Percentiles rank a stretch among this genome's conserved stretches.
Conservation (phyloP, 805 yeast species). For the Saccharomycopsis lassenensis region DNA sequence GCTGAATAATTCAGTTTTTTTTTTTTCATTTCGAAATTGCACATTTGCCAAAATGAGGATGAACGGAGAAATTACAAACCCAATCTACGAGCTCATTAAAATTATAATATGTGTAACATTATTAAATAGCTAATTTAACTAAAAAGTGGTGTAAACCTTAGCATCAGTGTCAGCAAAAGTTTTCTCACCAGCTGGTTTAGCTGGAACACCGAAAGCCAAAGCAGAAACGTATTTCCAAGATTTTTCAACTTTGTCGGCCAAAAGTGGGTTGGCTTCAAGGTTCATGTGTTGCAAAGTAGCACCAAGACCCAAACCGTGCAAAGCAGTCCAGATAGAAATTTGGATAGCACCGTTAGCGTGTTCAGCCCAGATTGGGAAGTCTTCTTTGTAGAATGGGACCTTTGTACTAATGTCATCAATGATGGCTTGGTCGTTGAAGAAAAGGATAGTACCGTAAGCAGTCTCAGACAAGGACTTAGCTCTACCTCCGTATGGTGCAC, state of each 20-base stretch:
- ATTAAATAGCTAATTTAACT: too few relatives aligned
- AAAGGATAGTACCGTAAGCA: conserved; percentile 39
- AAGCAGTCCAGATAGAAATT: conserved; percentile 39
- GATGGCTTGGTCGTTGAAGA: conserved; percentile 34
- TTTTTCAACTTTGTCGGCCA: conserved; percentile 28
- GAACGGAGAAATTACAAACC: too few relatives aligned
- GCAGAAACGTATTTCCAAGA: conserved; percentile 38
- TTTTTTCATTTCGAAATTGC: too few relatives aligned
- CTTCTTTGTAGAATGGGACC: conserved; percentile 33
- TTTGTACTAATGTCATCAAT: conserved; percentile 31
- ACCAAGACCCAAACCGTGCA: conserved; percentile 35
- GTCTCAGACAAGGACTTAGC: conserved; percentile 33
- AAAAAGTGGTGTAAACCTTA: too few relatives aligned
- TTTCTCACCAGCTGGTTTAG: conserved; percentile 28
- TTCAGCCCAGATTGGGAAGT: conserved; percentile 38
- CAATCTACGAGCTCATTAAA: too few relatives aligned
- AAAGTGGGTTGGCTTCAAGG: conserved; percentile 31
- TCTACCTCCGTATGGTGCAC: conserved; percentile 27
- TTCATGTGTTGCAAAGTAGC: conserved; percentile 45
- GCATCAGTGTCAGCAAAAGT: conserved; percentile 33
- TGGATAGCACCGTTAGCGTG: conserved; percentile 41
- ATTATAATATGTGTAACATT: neutral
- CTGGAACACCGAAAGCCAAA: conserved; percentile 39
- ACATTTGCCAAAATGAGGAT: too few relatives aligned
- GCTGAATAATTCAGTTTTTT: too few relatives aligned